Conservation (phyloP, 108 stramenopile species). For the Fragilariopsis cylindrus region DNA sequence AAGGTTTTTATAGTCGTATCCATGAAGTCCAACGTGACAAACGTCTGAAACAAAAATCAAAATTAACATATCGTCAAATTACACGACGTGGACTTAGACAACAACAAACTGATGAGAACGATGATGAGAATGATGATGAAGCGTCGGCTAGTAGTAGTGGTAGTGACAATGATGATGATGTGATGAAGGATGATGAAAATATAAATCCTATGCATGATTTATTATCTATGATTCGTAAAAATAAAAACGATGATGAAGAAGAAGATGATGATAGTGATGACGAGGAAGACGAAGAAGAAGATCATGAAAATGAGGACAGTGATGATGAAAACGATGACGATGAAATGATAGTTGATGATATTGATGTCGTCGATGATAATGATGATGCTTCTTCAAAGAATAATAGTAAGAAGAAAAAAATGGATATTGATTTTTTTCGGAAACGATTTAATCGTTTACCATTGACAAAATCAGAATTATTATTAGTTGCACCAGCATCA, state of each 20-base stretch:
- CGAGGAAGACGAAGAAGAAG: slow-evolving; percentile 30
- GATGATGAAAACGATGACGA: slow-evolving; percentile 27
- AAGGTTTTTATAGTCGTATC: slow-evolving; percentile 1
- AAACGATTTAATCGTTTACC: slow-evolving; percentile 43
- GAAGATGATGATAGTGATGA: slow-evolving; percentile 24
- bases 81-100: neutral
- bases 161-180: neutral
- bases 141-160: neutral
- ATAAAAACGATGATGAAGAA: neutral
- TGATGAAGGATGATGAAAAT: neutral
- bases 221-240: slow-evolving; percentile 17
- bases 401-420: neutral
- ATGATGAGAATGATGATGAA: slow-evolving; percentile 12
- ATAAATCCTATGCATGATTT: slow-evolving; percentile 18
- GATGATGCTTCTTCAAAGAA: neutral
- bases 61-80: too few relatives aligned
- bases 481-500: neutral
- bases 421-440: slow-evolving; percentile 13
- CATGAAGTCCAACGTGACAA: neutral
- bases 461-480: slow-evolving; percentile 16
- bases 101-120: slow-evolving; percentile 3
- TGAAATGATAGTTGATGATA: slow-evolving; percentile 22
- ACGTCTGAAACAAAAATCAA: neutral
- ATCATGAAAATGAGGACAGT: slow-evolving; percentile 20
- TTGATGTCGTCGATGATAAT: slow-evolving; percentile 11